Percentiles rank a stretch among this genome's conserved stretches.
Conservation (phyloP, 139 green algal species). For the Chlamydomonas incerta region DNA sequence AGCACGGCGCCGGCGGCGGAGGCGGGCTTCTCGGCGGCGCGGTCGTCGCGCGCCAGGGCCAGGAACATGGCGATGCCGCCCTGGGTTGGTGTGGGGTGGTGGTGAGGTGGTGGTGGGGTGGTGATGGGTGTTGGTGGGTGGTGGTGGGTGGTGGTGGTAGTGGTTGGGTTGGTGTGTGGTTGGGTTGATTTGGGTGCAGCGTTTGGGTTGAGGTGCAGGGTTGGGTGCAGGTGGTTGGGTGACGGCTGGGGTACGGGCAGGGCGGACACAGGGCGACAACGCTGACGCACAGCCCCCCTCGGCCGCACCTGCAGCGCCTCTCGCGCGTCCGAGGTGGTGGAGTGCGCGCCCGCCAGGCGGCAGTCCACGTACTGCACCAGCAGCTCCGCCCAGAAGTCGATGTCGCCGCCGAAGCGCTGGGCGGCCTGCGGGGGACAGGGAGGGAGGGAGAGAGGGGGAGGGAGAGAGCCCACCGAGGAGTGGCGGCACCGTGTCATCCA, state of each 20-base stretch:
- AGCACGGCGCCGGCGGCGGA: conserved; percentile 47
- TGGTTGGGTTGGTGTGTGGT: too few relatives aligned
- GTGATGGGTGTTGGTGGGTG: too few relatives aligned
- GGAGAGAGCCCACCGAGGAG: not conserved
- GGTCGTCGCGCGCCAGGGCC: conserved; percentile 48
- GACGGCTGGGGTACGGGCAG: too few relatives aligned
- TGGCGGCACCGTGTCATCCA: not conserved
- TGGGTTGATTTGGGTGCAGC: too few relatives aligned
- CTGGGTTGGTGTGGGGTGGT: too few relatives aligned
- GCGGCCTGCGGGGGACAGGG: not conserved
- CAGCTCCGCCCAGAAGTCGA: conserved; percentile 55
- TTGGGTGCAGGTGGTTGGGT: too few relatives aligned
- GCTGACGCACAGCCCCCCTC: too few relatives aligned
- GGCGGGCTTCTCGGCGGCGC: conserved; percentile 55
- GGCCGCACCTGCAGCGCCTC: conserved; percentile 50
- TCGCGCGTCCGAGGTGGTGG: conserved; percentile 46
- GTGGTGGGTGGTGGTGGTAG: too few relatives aligned
- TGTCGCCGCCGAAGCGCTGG: conserved; percentile 50
- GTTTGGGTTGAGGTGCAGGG: too few relatives aligned
- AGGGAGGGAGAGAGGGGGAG: not conserved
- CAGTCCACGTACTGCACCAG: conserved; percentile 52
- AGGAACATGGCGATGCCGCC: conserved; percentile 61
- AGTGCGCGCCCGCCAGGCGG: conserved; percentile 39
- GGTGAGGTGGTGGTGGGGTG: too few relatives aligned
- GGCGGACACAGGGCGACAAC: too few relatives aligned